Percentiles rank a stretch among this genome's conserved stretches.
Evolutionary conservation across 169 alveolate genomes (phyloP).

Genomic region (Plasmodium cynomolgi): DNA sequence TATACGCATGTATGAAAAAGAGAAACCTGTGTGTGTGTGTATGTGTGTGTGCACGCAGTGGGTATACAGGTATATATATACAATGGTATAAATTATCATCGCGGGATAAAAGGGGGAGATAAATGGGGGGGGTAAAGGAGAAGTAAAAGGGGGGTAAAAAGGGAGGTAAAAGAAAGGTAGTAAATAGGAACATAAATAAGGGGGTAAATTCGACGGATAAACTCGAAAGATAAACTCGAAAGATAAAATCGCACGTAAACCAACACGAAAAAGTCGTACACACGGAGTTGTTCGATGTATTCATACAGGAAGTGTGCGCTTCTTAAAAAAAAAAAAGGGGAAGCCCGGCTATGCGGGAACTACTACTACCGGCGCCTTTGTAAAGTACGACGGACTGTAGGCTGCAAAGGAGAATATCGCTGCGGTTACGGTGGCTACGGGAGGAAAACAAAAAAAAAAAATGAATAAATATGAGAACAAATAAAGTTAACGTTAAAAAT

Average conservation of each 20-base stretch:
- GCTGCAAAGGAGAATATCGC: slow-evolving; percentile 71
- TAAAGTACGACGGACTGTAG: slow-evolving; percentile 57
- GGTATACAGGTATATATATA: not conserved
- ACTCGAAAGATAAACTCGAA: not conserved
- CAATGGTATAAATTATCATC: not conserved
- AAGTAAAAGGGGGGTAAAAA: too few relatives aligned
- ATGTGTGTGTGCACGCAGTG: not conserved
- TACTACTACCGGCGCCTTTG: not conserved
- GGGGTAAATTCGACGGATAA: not conserved
- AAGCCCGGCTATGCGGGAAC: not conserved
- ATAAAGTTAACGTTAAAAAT: slow-evolving; percentile 3
- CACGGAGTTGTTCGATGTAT: not conserved
- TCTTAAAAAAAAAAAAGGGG: not conserved
- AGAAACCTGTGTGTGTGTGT: not conserved
- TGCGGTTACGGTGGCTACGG: slow-evolving; percentile 68
- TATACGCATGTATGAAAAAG: not conserved
- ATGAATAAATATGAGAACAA: not conserved
- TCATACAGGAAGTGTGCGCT: not conserved
- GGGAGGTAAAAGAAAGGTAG: too few relatives aligned
- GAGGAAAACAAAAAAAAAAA: slow-evolving; percentile 23
- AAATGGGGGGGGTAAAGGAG: too few relatives aligned
- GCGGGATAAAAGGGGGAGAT: not conserved
- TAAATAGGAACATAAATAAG: not conserved
- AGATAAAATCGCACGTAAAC: too few relatives aligned
- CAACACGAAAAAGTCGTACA: not conserved